Evolutionary conservation across 441 rosid species (phyloP).

Genomic region (Pelargonium citronellum): DNA sequence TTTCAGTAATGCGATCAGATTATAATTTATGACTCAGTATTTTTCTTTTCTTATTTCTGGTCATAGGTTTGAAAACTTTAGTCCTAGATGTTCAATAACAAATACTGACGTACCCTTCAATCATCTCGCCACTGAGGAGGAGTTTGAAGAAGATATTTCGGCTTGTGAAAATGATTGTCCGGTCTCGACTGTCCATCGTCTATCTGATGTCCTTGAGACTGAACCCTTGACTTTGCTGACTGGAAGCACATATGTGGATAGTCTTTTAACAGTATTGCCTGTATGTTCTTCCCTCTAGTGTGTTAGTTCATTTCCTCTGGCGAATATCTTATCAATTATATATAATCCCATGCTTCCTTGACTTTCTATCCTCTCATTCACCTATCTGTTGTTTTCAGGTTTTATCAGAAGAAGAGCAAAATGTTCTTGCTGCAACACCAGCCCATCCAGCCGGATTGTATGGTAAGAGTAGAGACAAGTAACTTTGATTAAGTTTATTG

Average conservation of each 20-base stretch:
- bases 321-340: not conserved
- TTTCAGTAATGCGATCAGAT: not conserved
- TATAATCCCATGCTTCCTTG: not conserved
- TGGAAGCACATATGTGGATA: constrained; percentile 53
- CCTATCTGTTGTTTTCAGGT: constrained; percentile 39
- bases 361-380: not conserved
- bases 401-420: constrained; percentile 79
- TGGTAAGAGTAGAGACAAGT: constrained; percentile 37
- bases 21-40: not conserved
- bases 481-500: too few relatives aligned
- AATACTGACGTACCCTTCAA: constrained; percentile 48
- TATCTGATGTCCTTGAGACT: constrained; percentile 43
- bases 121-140: constrained; percentile 41
- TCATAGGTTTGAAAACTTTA: constrained; percentile 36
- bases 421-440: constrained; percentile 80
- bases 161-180: constrained; percentile 35
- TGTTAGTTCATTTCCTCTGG: not conserved
- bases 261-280: constrained; percentile 63
- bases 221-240: constrained; percentile 57
- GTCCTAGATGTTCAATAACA: constrained; percentile 51
- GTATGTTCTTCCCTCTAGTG: constrained; percentile 34
- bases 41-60: not conserved
- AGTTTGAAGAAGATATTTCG: constrained; percentile 36
- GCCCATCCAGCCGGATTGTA: constrained; percentile 82
- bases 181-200: constrained; percentile 62